Base-by-base conservation (phyloP, 2,329 filamentous ascomycete genomes). In the Monilinia aucupariae region DNA sequence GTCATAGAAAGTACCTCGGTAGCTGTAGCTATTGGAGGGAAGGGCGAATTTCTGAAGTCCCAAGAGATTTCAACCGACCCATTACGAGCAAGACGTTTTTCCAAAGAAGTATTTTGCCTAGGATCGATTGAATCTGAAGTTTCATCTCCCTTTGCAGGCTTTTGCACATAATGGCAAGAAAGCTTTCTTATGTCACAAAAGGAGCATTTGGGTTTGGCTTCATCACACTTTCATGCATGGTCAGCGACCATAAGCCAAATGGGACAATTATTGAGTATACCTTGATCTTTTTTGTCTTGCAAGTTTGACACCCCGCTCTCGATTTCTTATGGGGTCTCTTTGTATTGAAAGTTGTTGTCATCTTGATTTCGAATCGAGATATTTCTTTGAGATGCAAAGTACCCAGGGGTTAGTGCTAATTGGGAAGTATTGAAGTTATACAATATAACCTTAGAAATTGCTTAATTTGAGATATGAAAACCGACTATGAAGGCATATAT, bases 261-360 rank as follows among this genome's bases (percentile, higher is more conserved):
- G 20, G 30, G 13, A 17, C 27, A 27, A 25, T 12, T 15, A 4
- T 32, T 34, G 32, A 9, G 54, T 39, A 22, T 67, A 71, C 71
- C 66, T 73, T 73, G 59, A 73, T 68, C 65, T 71, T 71, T 61
- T 67, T 70, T 15, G 66, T 51, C 60, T 73, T 73, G 52, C 71
- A 72, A 7, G 69, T 70, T 34, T 63, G 62, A 59, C 71, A 73
- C 7, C 71, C 71, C 15, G 61, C 69, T 61, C 71, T 70, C 9
- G 70, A 71, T 63, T 73, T 73, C 60, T 70, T 72, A 59, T 73
- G 71, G 22, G 71, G 67, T 59, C 71, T 61, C 61, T 72, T 73
- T 7, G 71, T 67, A 7, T 69, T 65, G 61, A 71, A 72, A 22
- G 67, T 63, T 25, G 37, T 47, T 8, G 53, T 2, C 50, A 62